Evolutionary conservation across 768 basidiomycete species (phyloP), one percentile per base, ranked within the genome.

Genomic region (Nevesoporus exiguus): DNA sequence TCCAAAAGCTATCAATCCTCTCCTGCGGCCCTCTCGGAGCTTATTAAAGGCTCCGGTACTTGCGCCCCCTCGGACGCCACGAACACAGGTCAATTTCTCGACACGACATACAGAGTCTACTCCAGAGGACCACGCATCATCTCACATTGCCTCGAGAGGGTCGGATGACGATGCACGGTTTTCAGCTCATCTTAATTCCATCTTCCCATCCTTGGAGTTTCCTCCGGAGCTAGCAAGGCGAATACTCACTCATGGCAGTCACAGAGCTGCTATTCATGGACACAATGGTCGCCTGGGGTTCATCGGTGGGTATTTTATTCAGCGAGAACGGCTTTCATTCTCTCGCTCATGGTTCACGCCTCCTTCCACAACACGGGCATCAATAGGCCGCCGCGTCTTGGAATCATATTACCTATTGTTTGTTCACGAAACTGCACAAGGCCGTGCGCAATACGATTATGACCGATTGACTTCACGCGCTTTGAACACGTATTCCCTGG

Each of bases 221-320:
- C 82, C 87, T 13, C 75, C 76, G 5, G 85, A 88, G 58, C 75
- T 91, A 43, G 86, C 88, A 8, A 77, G 77, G 58, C 82, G 90
- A 54, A 77, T 90, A 57, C 73, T 93, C 58, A 93, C 91, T 3
- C 91, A 93, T 65, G 76, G 77, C 7, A 90, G 88, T 70, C 90
- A 90, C 70, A 80, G 76, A 44, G 75, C 80, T 51, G 85, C 88
- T 27, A 57, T 67, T 45, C 69, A 77, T 48, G 88, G 90, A 2
- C 88, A 91, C 66, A 92, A 92, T 61, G 82, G 79, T 43, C 82
- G 82, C 10, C 71, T 88, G 42, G 75, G 79, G 39, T 93, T 93
- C 62, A 76, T 90, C 27, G 91, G 90, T 88, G 25, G 7, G 56
- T 45, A 40, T 31, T 36, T n/a, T 22, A 22, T 48, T 45, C 13